A percentile compares a stretch with the other conserved stretches of the same genome.
phyloP scores from a whole-genome alignment of 306 rosid species.

The Citrullus colocynthis region DNA sequence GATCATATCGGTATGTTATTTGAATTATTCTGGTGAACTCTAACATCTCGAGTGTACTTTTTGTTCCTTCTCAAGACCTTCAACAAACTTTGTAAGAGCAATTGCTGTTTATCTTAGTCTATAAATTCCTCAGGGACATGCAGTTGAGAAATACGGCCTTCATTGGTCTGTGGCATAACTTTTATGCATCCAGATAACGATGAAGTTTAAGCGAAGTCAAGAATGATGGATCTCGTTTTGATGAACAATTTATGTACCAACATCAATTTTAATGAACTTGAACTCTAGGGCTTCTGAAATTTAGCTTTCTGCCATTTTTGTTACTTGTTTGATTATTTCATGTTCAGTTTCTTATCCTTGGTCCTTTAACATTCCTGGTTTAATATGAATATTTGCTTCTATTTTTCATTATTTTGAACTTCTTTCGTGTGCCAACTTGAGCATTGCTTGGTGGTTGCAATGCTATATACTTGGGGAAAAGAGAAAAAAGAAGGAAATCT shows the following conservation, averaged over 20 bases:
- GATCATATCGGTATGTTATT: constrained; percentile 51
- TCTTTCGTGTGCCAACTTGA: background rate
- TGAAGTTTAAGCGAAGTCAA: background rate
- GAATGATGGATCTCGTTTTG: background rate
- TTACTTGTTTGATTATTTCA: background rate
- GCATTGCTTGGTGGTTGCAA: background rate
- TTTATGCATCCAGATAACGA: background rate
- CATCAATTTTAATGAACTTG: background rate
- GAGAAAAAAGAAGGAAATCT: background rate
- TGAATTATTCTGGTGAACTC: background rate
- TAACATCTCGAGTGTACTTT: background rate
- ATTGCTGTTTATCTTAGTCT: background rate
- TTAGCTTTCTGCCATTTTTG: background rate
- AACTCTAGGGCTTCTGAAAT: background rate
- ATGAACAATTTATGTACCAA: background rate
- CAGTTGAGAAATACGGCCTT: background rate
- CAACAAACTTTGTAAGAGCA: background rate
- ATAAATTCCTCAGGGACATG: background rate
- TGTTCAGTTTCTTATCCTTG: background rate
- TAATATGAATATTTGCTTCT: background rate
- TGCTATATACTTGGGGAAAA: background rate
- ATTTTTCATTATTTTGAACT: background rate
- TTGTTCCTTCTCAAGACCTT: background rate
- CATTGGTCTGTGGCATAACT: background rate
- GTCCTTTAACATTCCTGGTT: background rate